Evolutionary conservation across 139 green algal species (phyloP), one percentile per base, ranked within the genome.

Genomic region (Chlorella sp.): DNA sequence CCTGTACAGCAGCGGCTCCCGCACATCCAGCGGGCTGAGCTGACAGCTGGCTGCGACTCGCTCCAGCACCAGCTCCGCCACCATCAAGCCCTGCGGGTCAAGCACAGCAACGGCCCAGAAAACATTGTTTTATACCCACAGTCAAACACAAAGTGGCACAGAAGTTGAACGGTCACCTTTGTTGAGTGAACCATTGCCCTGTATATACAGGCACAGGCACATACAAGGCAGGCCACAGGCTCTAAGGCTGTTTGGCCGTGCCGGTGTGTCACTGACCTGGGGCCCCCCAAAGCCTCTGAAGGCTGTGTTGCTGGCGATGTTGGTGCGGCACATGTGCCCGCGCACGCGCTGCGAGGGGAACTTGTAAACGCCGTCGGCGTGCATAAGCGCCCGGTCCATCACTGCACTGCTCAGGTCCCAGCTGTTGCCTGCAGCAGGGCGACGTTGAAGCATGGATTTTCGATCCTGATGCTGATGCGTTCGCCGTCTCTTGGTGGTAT

Each of bases 271-370:
- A 3, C 72, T 5, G 35, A 85, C 87, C 83, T 97, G 93, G 2
- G 94, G 94, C 0, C 91, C 94, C 0, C 94, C 94, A 81, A 97
- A 98, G 49, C 94, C 94, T 20, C 94, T 77, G 86, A 97, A 98
- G 36, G 94, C 94, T 4, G 94, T 98, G 87, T 99, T 97, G 78
- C 82, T 90, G 55, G 91, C 69, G 51, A 90, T 74, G 83, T 98
- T 92, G 61, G 92, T 98, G 24, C 77, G 81, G 88, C 89, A 96
- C 62, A 96, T 67, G 74, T 85, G 68, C 33, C 91, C 93, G 26
- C 70, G 49, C 1, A 91, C 82, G 2, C 85, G 82, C 72, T 97
- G 50, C 69, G 90, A 80, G 23, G 90, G 89, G 5, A 88, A 59
- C 35, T 78, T 74, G 42, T 96, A 96, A 5, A 70, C 68, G 75